phyloP scores from a whole-genome alignment of 1,284 basidiomycete species.

The Megacollybia platyphylla region DNA sequence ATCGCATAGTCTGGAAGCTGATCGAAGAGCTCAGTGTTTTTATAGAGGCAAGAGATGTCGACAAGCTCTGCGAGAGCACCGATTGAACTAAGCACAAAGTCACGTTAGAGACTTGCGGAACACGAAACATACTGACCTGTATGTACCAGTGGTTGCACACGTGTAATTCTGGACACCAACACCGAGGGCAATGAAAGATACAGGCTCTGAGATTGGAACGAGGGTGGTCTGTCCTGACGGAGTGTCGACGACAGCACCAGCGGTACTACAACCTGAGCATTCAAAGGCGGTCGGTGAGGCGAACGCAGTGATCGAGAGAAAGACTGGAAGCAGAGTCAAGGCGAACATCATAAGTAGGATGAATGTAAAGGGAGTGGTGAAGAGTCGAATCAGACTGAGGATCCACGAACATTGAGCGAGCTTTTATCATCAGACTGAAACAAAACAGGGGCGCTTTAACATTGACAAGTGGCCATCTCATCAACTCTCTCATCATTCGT shows the following conservation, averaged over 20 bases:
- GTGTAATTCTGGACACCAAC: constrained; percentile 40
- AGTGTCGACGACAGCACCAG: constrained; percentile 3
- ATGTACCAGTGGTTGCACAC: constrained; percentile 23
- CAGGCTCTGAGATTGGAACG: constrained; percentile 18
- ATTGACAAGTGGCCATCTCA: no score
- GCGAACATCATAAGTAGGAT: neutral
- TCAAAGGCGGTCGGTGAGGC: neutral
- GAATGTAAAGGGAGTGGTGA: neutral
- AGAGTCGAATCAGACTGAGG: neutral
- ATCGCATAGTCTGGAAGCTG: constrained; percentile 27
- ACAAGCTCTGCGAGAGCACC: constrained; percentile 48
- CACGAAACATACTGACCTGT: constrained; percentile 14
- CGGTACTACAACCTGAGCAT: constrained; percentile 4
- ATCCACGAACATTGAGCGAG: no score
- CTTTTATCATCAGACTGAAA: no score
- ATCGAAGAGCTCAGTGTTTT: constrained; percentile 20
- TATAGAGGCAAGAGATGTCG: constrained; percentile 42
- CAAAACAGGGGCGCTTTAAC: no score
- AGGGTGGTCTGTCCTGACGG: constrained; percentile 15
- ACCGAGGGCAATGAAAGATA: constrained; percentile 30
- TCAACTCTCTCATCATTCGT: no score
- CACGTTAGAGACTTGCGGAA: neutral
- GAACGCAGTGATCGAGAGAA: constrained; percentile 1
- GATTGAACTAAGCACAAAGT: constrained; percentile 8
- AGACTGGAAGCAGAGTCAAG: neutral